A percentile compares a stretch with the other conserved stretches of the same genome.
These are phyloP conservation scores for Polytrichum commune DNA, from an alignment of 225 moss, liverwort and hornwort species.

Conservation along the genomic window DNA sequence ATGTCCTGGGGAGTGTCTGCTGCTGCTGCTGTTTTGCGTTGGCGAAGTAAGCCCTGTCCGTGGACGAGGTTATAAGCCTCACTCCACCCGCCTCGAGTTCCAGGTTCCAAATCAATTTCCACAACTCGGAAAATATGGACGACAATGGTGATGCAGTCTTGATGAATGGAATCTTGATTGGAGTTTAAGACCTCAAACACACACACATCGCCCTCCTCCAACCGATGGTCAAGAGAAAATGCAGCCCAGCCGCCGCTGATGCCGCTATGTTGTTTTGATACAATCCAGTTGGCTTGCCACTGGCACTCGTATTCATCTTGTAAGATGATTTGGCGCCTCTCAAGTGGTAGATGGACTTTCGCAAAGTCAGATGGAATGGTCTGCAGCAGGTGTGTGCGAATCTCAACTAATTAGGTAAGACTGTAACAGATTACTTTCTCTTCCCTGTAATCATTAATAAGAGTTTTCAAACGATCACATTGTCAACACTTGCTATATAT, in stretches of 20 bases:
- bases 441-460: no score
- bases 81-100: constrained; percentile 23
- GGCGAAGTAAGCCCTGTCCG: background rate
- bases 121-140: constrained; percentile 40
- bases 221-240: constrained; percentile 33
- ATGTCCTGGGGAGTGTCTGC: background rate
- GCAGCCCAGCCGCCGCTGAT: constrained; percentile 30
- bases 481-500: no score
- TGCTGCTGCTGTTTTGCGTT: background rate
- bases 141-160: constrained; percentile 6
- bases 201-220: constrained; percentile 45
- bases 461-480: no score
- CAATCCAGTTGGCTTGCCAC: constrained; percentile 22
- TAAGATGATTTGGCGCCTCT: constrained; percentile 7
- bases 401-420: no score
- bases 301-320: constrained; percentile 12
- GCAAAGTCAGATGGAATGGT: constrained; percentile 23
- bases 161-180: background rate
- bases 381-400: constrained; percentile 7
- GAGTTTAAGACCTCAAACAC: constrained; percentile 27
- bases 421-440: no score
- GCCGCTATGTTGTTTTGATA: constrained; percentile 4
- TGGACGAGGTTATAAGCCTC: constrained; percentile 13
- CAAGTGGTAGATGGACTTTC: constrained; percentile 11
- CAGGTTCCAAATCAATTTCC: constrained; percentile 7